These are phyloP conservation scores for Agaricus blazei DNA, from an alignment of 768 basidiomycete species.

Conservation along the genomic window DNA sequence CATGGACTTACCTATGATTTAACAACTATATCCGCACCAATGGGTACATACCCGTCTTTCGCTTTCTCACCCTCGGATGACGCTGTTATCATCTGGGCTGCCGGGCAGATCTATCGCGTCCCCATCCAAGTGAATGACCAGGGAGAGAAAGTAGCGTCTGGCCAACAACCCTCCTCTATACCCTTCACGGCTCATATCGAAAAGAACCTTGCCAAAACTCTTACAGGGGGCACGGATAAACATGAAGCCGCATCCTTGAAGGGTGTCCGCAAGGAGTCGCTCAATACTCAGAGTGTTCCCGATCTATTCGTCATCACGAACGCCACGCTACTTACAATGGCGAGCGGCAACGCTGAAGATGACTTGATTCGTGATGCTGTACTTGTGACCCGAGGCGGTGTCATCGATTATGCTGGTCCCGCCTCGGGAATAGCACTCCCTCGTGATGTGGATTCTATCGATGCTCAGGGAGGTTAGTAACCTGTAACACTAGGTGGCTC, in stretches of 20 bases:
- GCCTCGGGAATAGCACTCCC: conserved; percentile 22
- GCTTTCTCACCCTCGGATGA: no score
- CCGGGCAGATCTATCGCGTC: no score
- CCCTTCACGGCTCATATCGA: no score
- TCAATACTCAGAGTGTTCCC: conserved; percentile 19
- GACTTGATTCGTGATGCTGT: conserved; percentile 53
- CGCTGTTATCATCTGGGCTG: no score
- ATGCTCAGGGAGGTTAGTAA: conserved; percentile 56
- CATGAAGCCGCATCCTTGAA: conserved; percentile 33
- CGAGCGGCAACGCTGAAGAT: conserved; percentile 36
- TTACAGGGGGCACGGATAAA: no score
- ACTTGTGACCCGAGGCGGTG: conserved; percentile 49
- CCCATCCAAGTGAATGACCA: no score
- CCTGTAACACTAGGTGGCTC: background rate
- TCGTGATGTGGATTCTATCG: conserved; percentile 35
- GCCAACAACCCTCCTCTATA: no score
- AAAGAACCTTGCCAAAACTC: no score
- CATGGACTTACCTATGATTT: no score
- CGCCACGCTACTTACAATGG: conserved; percentile 69
- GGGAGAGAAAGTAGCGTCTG: no score
- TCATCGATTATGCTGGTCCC: conserved; percentile 47
- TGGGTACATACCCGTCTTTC: no score
- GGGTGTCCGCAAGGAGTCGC: conserved; percentile 16
- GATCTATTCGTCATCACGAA: conserved; percentile 58
- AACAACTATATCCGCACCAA: no score